Conservation (phyloP, 306 rosid species). For the Cicer cuneatum region DNA sequence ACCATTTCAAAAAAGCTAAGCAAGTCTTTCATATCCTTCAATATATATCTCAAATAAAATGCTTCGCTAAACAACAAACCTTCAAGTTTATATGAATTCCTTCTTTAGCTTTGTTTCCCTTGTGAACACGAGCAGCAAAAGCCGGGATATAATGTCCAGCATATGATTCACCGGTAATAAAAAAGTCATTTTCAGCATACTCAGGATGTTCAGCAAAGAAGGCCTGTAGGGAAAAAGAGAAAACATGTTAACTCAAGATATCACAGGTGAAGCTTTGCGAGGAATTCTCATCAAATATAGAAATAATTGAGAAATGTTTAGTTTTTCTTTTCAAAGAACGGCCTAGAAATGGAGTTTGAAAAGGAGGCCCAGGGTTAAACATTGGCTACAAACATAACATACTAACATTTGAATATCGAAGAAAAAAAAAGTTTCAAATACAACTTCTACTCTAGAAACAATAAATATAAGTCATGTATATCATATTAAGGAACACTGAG, state of each 20-base stretch:
- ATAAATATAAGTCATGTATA: conserved; percentile 20
- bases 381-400: too few species aligned
- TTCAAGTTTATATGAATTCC: conserved; percentile 93
- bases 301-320: neutral
- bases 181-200: conserved; percentile 79
- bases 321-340: conserved; percentile 14
- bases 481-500: conserved; percentile 19
- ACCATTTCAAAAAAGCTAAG: conserved; percentile 40
- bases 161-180: conserved; percentile 95
- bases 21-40: conserved; percentile 19
- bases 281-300: neutral
- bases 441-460: conserved; percentile 4
- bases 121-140: conserved; percentile 89
- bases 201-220: conserved; percentile 86
- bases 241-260: conserved; percentile 36
- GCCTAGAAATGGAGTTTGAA: neutral
- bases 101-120: conserved; percentile 91
- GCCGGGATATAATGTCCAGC: conserved; percentile 99
- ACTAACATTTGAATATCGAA: too few species aligned
- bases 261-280: neutral
- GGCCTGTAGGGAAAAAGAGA: conserved; percentile 55
- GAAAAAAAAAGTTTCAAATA: neutral
- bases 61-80: conserved; percentile 51
- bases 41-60: neutral
- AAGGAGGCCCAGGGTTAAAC: neutral